phyloP scores from a whole-genome alignment of 2,329 filamentous ascomycete species.

The Talaromyces sp. region DNA sequence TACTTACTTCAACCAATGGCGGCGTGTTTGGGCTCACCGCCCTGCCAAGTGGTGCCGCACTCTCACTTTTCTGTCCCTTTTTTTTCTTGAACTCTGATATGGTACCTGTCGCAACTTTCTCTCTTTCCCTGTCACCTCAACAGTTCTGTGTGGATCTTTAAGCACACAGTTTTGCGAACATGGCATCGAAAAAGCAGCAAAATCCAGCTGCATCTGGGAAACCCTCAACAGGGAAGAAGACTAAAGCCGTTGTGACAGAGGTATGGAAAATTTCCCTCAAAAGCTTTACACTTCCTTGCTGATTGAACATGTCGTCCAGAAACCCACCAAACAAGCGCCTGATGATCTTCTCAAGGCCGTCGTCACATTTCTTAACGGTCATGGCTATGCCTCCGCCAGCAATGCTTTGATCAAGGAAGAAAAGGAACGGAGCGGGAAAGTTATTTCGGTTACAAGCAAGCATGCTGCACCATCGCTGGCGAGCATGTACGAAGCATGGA shows the following conservation, averaged over 20 bases:
- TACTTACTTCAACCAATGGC: neutral
- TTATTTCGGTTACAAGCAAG: slow-evolving; percentile 21
- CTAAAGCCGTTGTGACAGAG: slow-evolving; percentile 1
- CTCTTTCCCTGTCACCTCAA: neutral
- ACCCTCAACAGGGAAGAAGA: slow-evolving; percentile 17
- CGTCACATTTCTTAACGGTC: slow-evolving; percentile 60
- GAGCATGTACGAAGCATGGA: slow-evolving; percentile 35
- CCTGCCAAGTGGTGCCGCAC: slow-evolving; percentile 10
- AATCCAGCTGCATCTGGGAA: slow-evolving; percentile 22
- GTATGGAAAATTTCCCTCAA: neutral
- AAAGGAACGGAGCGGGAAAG: slow-evolving; percentile 33
- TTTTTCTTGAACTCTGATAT: slow-evolving; percentile 10
- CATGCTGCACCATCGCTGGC: slow-evolving; percentile 34
- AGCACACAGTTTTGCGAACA: slow-evolving; percentile 15
- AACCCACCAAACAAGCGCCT: neutral
- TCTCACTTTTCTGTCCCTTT: slow-evolving; percentile 6
- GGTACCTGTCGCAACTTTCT: neutral
- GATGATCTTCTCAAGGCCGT: slow-evolving; percentile 58
- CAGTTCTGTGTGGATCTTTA: neutral
- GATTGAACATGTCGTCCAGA: neutral
- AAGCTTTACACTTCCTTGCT: neutral
- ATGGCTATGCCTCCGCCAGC: slow-evolving; percentile 60
- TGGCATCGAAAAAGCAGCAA: slow-evolving; percentile 25
- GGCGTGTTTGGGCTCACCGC: slow-evolving; percentile 8
- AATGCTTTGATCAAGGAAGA: slow-evolving; percentile 60